Base-by-base conservation (phyloP, 2,329 filamentous ascomycete species). In the Arthrobotrys sphaeroides region DNA sequence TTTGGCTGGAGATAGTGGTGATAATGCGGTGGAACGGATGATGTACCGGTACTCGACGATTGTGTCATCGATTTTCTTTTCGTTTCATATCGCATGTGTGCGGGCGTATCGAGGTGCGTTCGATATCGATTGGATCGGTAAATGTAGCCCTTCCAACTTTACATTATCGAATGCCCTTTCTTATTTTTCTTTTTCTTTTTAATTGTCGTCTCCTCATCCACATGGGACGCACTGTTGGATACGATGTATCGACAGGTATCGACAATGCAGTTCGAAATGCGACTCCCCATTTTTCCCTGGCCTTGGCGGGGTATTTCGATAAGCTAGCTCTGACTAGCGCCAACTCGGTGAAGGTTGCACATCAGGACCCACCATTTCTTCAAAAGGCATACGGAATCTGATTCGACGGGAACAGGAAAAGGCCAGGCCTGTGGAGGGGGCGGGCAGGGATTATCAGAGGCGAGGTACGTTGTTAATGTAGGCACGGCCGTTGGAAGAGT, bases 71-170 rank as follows among this genome's bases (percentile, higher is more conserved):
- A 47, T 45, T 43, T 22, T 20, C 20, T 43, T 28, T 18, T 10
- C 40, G 6, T 20, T 20, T 16, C 22, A 22, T 12, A n/a, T n/a
- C n/a, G n/a, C n/a, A n/a, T n/a, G n/a, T n/a, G n/a, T n/a, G n/a
- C n/a, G n/a, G n/a, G n/a, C 28, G 33, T 2, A 33, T 9, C 31
- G 20, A 22, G 33, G 12, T 53, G 43, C 38, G 42, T 61, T 6
- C 18, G n/a, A 9, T 13, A 20, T 36, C 57, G 72, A 75, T 75
- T 75, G 72, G 72, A 42, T 75, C 72, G 72, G 72, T 75, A 75
- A 75, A 53, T 42, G 26, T 69, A 65, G 59, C 64, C 62, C 45
- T 20, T 69, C 16, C 60, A n/a, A 49, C n/a, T n/a, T n/a, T n/a
- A n/a, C n/a, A n/a, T n/a, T n/a, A n/a, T n/a, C n/a, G n/a, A n/a